Percentiles rank a stretch among this genome's conserved stretches.
Conservation (phyloP, 2,329 filamentous ascomycete genomes). For the Trichothecium sympodiale region DNA sequence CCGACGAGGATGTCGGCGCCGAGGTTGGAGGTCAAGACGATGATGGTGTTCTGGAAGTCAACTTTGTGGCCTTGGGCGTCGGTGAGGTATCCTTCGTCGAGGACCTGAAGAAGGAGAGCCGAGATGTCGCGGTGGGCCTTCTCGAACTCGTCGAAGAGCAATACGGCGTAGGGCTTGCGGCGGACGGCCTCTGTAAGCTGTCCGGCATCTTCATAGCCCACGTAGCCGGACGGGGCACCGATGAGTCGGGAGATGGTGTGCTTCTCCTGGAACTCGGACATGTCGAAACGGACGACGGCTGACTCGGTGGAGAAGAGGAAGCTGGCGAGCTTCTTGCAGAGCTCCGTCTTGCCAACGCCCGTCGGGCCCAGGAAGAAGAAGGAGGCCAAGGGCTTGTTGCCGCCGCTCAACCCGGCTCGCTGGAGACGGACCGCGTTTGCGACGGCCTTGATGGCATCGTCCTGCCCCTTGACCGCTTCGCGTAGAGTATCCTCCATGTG, state of each 20-base stretch:
- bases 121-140: slow-evolving; percentile 96
- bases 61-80: slow-evolving; percentile 94
- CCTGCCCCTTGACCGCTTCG: slow-evolving; percentile 79
- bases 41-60: slow-evolving; percentile 93
- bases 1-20: slow-evolving; percentile 85
- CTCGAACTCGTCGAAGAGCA: slow-evolving; percentile 95
- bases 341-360: slow-evolving; percentile 92
- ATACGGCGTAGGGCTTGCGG: slow-evolving; percentile 86
- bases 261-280: slow-evolving; percentile 96
- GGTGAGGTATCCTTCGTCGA: slow-evolving; percentile 93
- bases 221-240: slow-evolving; percentile 85
- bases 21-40: slow-evolving; percentile 91
- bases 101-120: slow-evolving; percentile 79
- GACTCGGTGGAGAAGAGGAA: slow-evolving; percentile 90
- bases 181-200: slow-evolving; percentile 93
- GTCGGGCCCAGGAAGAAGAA: slow-evolving; percentile 98
- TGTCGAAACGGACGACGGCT: slow-evolving; percentile 89
- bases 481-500: slow-evolving; percentile 89
- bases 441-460: slow-evolving; percentile 84
- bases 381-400: slow-evolving; percentile 82
- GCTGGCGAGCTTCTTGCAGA: slow-evolving; percentile 88
- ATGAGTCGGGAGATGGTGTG: slow-evolving; percentile 91
- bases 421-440: slow-evolving; percentile 91
- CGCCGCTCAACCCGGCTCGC: slow-evolving; percentile 79
- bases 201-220: slow-evolving; percentile 93